phyloP scores from a whole-genome alignment of 139 green algal genomes.

The Monoraphidium neglectum region DNA sequence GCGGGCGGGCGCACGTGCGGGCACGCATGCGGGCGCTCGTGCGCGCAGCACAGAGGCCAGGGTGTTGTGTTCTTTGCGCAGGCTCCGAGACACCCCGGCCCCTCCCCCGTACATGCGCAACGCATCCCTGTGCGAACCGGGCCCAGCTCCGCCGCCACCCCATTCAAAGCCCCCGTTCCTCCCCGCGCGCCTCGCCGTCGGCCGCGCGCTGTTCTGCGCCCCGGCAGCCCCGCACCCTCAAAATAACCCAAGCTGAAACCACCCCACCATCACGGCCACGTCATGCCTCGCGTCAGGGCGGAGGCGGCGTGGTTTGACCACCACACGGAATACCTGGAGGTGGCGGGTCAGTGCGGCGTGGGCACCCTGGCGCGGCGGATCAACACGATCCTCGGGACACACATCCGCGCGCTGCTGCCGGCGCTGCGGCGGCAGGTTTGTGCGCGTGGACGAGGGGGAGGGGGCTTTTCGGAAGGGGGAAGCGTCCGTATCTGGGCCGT shows the following conservation, averaged over 20 bases:
- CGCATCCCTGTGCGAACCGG: too few relatives aligned
- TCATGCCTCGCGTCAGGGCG: too few relatives aligned
- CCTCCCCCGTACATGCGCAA: too few relatives aligned
- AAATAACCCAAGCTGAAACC: neutral
- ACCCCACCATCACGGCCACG: neutral
- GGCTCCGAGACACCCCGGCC: too few relatives aligned
- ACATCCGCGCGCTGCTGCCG: conserved; percentile 37
- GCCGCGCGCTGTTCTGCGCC: neutral
- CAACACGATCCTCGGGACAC: conserved; percentile 86
- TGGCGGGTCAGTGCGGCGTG: conserved; percentile 64
- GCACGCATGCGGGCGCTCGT: too few relatives aligned
- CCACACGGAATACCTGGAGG: conserved; percentile 67
- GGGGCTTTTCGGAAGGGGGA: too few relatives aligned
- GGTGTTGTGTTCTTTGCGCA: too few relatives aligned
- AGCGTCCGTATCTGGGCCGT: too few relatives aligned
- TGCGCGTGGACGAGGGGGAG: too few relatives aligned
- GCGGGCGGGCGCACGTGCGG: too few relatives aligned
- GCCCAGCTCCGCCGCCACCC: too few relatives aligned
- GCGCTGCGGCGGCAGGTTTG: conserved; percentile 15
- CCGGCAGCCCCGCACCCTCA: neutral
- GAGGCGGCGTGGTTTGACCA: conserved; percentile 74
- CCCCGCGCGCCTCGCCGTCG: neutral
- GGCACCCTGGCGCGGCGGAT: conserved; percentile 71
- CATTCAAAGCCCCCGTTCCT: neutral
- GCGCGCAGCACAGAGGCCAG: too few relatives aligned